Evolutionary conservation across 148 eudicot species (phyloP).

Genomic region (Diospyros lotus): DNA sequence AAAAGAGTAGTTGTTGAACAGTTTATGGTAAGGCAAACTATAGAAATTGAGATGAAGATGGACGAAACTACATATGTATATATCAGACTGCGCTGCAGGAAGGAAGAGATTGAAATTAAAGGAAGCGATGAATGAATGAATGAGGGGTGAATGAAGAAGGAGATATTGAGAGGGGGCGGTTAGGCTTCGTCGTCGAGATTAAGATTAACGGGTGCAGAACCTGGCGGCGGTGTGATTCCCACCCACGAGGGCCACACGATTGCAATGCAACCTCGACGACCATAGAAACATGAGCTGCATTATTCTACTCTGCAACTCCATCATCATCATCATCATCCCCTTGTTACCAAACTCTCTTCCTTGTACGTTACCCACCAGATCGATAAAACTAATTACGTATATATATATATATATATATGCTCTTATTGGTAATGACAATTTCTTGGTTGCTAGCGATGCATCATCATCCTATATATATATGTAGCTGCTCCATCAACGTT

Average conservation of each 20-base stretch:
- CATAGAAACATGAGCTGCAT: constrained; percentile 34
- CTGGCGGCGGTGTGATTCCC: constrained; percentile 66
- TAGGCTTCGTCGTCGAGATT: neutral
- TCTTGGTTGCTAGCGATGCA: constrained; percentile 12
- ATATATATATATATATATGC: too few species aligned
- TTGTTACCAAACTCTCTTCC: constrained; percentile 6
- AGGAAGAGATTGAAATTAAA: neutral
- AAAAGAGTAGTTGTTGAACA: neutral
- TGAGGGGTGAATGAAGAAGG: neutral
- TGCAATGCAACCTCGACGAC: constrained; percentile 25
- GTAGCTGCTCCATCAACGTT: constrained; percentile 7
- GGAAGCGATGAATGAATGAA: neutral
- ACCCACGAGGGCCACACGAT: constrained; percentile 48
- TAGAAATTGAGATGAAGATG: too few species aligned
- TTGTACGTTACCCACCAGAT: constrained; percentile 28
- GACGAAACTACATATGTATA: too few species aligned
- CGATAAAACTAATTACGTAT: constrained; percentile 7
- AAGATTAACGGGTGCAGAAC: constrained; percentile 54
- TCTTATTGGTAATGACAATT: constrained; percentile 8
- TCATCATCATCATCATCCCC: neutral
- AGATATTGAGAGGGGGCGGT: neutral
- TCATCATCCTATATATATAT: neutral
- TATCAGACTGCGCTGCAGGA: neutral
- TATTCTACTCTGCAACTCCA: constrained; percentile 42
- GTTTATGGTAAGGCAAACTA: too few species aligned